phyloP scores from a whole-genome alignment of 768 basidiomycete genomes.

The Tulasnella sp. region DNA sequence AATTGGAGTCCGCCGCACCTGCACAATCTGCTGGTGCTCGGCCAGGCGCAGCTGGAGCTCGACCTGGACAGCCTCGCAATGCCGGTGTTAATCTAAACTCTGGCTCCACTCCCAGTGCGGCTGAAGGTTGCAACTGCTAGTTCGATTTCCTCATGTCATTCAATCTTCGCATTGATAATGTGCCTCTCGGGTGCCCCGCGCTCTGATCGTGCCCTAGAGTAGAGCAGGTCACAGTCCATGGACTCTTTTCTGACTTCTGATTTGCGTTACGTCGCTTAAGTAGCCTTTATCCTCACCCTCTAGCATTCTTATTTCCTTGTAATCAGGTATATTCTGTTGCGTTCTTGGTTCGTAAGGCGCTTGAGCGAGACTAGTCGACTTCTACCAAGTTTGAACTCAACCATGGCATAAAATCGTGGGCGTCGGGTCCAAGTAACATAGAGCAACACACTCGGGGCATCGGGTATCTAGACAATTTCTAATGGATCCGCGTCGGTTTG shows the following conservation, averaged over 20 bases:
- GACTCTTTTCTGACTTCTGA: background rate
- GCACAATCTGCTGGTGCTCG: constrained; percentile 50
- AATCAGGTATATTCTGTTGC: background rate
- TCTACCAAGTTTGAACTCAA: background rate
- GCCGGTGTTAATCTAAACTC: constrained; percentile 77
- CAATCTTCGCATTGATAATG: background rate
- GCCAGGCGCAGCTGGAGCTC: constrained; percentile 43
- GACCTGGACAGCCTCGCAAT: constrained; percentile 39
- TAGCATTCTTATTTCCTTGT: background rate
- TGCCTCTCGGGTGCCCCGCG: background rate
- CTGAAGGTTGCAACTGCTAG: constrained; percentile 67
- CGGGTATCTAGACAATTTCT: constrained; percentile 38
- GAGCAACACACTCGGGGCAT: background rate
- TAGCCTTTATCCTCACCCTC: background rate
- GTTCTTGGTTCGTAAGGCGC: background rate
- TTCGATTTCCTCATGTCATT: background rate
- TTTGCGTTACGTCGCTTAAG: background rate
- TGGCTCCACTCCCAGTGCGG: constrained; percentile 43
- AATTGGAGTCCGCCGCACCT: constrained; percentile 74
- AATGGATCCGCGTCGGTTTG: constrained; percentile 67
- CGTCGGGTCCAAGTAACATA: background rate
- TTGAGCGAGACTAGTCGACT: background rate
- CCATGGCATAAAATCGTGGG: background rate
- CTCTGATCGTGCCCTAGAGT: background rate
- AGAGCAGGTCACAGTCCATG: background rate